Conservation (phyloP, 352 stramenopile genomes). For the Phytophthora fragariaefolia region DNA sequence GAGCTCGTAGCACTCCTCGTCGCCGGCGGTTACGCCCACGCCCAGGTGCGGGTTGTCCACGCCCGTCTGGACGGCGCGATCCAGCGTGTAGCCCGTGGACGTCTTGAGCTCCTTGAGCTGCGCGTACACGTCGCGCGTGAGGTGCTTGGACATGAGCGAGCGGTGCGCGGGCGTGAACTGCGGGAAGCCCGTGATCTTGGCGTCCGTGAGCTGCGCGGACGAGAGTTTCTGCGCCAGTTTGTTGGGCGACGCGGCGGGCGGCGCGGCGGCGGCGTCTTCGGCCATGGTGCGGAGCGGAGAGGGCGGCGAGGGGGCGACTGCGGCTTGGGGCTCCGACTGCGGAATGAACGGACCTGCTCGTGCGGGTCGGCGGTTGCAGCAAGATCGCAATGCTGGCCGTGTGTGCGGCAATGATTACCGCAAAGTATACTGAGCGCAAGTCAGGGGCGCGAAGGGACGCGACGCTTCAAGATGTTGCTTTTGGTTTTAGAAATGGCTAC, state of each 20-base stretch:
- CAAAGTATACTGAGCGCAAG: constrained; percentile 13
- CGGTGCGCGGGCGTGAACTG: constrained; percentile 77
- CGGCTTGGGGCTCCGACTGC: constrained; percentile 25
- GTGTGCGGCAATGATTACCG: constrained; percentile 7
- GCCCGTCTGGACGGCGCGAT: constrained; percentile 77
- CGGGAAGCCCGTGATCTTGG: constrained; percentile 71
- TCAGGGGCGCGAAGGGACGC: constrained; percentile 6
- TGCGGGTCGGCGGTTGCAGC: neutral
- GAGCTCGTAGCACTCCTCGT: constrained; percentile 75
- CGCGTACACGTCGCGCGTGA: constrained; percentile 73
- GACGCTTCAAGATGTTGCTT: constrained; percentile 13
- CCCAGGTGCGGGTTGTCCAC: constrained; percentile 82
- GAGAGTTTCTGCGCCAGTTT: constrained; percentile 87
- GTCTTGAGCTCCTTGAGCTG: constrained; percentile 72
- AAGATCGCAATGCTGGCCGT: constrained; percentile 26
- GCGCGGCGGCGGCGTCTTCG: constrained; percentile 31
- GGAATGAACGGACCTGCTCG: constrained; percentile 15
- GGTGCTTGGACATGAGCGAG: constrained; percentile 75
- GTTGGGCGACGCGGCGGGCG: constrained; percentile 57
- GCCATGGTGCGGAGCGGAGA: constrained; percentile 29
- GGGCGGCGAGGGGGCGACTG: neutral
- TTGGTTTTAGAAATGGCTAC: constrained; percentile 16
- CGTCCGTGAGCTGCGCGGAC: constrained; percentile 71
- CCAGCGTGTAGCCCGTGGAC: constrained; percentile 75
- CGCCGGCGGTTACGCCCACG: constrained; percentile 61